Evolutionary conservation across 345 rosid genomes (phyloP), one percentile per base, ranked within the genome.

Genomic region (Acer campestre): DNA sequence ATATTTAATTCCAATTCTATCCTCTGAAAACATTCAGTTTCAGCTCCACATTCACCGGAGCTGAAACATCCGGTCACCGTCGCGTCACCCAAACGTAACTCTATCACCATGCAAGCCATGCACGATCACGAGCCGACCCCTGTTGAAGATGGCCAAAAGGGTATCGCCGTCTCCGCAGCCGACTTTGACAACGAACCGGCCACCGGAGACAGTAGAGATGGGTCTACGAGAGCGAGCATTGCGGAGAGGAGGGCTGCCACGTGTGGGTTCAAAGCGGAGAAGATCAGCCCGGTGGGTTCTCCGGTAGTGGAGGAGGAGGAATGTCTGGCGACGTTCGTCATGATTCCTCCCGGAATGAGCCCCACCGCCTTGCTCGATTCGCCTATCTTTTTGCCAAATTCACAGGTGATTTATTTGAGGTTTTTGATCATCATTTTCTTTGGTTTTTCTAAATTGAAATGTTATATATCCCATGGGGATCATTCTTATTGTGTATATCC

Each of bases 201-300:
- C 61, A 22, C 3, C 35, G 40, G 63, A 58, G 61, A 27, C 22
- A 31, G 22, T 1, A 18, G 14, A 0, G 67, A 31, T 20, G 71
- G 23, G 20, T 58, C 35, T 11, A n/a, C 2, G 13, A 35, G 74
- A 51, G 83, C 65, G 9, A 88, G 94, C 77, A 89, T 90, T 62
- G 92, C 91, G 3, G 91, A 90, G 79, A 85, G 94, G 69, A 85
- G 94, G 68, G 94, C 94, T 2, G 91, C 77, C 11, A 90, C 79
- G 61, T 82, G 81, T 70, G 92, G 91, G 10, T 89, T 90, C 86
- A 89, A 84, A 10, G 87, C 82, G 10, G 85, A 80, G 68, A 83
- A 77, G 71, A 85, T 88, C 81, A 84, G 67, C 22, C 76, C 83
- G 12, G 73, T 88, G 11, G 81, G 82, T 14, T 82, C 85, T 59